Evolutionary conservation across 2,329 filamentous ascomycete species (phyloP).

Genomic region (Aspergillus sp.): DNA sequence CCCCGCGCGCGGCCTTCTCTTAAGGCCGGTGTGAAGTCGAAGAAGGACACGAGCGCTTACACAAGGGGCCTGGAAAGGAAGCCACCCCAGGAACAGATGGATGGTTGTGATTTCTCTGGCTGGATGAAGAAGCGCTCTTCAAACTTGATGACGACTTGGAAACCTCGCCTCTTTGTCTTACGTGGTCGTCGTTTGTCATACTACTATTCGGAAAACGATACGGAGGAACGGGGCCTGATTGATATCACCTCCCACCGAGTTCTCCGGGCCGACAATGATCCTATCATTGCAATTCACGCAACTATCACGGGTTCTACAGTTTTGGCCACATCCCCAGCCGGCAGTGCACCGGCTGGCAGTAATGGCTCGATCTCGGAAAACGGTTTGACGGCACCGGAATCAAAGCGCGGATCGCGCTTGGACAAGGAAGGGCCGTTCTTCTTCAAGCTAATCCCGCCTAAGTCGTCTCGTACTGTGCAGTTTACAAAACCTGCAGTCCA

Average conservation of each 20-base stretch:
- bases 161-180: slow-evolving; percentile 90
- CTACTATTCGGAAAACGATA: slow-evolving; percentile 92
- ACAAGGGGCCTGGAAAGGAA: slow-evolving; percentile 81
- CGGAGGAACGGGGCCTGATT: slow-evolving; percentile 90
- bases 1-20: slow-evolving; percentile 52
- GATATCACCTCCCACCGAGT: slow-evolving; percentile 97
- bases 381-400: slow-evolving; percentile 28
- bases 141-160: slow-evolving; percentile 96
- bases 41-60: slow-evolving; percentile 95
- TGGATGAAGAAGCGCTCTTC: slow-evolving; percentile 99
- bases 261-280: slow-evolving; percentile 89
- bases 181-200: slow-evolving; percentile 89
- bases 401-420: slow-evolving; percentile 30
- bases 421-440: slow-evolving; percentile 78
- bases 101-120: slow-evolving; percentile 85
- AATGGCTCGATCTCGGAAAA: slow-evolving; percentile 38
- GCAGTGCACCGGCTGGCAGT: slow-evolving; percentile 32
- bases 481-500: slow-evolving; percentile 98
- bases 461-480: slow-evolving; percentile 84
- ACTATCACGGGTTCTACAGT: slow-evolving; percentile 83
- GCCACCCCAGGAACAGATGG: slow-evolving; percentile 77
- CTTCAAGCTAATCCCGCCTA: slow-evolving; percentile 94
- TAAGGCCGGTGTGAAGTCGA: slow-evolving; percentile 62
- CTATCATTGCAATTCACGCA: slow-evolving; percentile 85
- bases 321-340: slow-evolving; percentile 59